A percentile compares a stretch with the other conserved stretches of the same genome.
Conservation (phyloP, 2,329 filamentous ascomycete genomes). For the Atkinsonella texensis region DNA sequence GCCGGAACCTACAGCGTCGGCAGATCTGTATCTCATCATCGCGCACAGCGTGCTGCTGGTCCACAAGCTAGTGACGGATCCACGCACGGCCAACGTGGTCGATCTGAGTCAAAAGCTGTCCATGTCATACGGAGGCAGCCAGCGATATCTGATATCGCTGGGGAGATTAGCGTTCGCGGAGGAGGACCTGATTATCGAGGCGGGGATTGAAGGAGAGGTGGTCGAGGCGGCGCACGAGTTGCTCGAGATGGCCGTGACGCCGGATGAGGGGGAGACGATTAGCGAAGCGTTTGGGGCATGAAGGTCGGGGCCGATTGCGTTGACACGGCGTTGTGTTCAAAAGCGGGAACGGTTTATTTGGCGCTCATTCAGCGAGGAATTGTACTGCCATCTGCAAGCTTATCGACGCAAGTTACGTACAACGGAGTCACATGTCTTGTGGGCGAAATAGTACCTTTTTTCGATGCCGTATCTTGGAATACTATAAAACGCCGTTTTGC, state of each 20-base stretch:
- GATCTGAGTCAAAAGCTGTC: conserved; percentile 63
- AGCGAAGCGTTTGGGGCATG: conserved; percentile 29
- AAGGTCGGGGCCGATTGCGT: not conserved
- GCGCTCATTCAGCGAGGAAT: not conserved
- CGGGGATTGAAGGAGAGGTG: conserved; percentile 64
- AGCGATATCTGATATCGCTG: conserved; percentile 72
- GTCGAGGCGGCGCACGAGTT: conserved; percentile 72
- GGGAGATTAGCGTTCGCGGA: conserved; percentile 75
- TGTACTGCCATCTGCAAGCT: too few species aligned
- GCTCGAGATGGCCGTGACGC: conserved; percentile 67
- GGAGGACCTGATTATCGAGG: conserved; percentile 67
- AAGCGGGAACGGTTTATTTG: too few species aligned
- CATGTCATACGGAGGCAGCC: conserved; percentile 57
- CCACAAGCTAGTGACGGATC: conserved; percentile 39
- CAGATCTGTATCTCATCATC: conserved; percentile 32
- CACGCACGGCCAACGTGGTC: conserved; percentile 29
- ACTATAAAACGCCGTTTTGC: too few species aligned
- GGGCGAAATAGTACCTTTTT: too few species aligned
- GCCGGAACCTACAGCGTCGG: conserved; percentile 11
- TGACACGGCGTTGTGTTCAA: not conserved
- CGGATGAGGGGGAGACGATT: conserved; percentile 47
- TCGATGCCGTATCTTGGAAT: too few species aligned
- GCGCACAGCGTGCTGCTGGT: conserved; percentile 36
- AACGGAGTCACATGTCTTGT: too few species aligned
- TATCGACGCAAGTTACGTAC: too few species aligned